These are phyloP conservation scores for Fusarium oligoseptatum DNA, from an alignment of 2,329 filamentous ascomycete species.

Conservation along the genomic window DNA sequence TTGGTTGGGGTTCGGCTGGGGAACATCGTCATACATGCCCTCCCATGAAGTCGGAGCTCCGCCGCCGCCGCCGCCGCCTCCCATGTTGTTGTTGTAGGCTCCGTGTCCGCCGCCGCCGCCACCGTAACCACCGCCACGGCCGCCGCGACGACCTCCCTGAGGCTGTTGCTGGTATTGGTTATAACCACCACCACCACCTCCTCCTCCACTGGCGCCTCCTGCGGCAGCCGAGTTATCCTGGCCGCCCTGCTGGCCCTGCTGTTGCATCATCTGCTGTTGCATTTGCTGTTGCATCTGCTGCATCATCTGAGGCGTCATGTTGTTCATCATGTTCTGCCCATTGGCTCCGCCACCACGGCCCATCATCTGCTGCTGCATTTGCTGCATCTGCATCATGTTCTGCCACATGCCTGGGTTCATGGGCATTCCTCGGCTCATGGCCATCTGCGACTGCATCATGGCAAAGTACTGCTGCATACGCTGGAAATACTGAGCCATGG, in stretches of 20 bases:
- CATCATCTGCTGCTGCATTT: conserved; percentile 70
- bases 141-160: conserved; percentile 48
- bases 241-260: conserved; percentile 51
- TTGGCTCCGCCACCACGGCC: conserved; percentile 54
- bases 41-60: conserved; percentile 91
- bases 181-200: conserved; percentile 47
- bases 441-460: conserved; percentile 95
- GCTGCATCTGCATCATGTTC: conserved; percentile 82
- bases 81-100: conserved; percentile 50
- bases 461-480: conserved; percentile 98
- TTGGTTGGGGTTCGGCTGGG: conserved; percentile 77
- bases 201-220: conserved; percentile 38
- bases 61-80: conserved; percentile 54
- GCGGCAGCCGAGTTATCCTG: conserved; percentile 47
- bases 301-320: conserved; percentile 68
- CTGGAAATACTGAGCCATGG: conserved; percentile 99
- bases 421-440: conserved; percentile 80
- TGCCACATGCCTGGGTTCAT: conserved; percentile 84
- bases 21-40: conserved; percentile 97
- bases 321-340: conserved; percentile 57
- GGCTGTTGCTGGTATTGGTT: conserved; percentile 62
- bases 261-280: conserved; percentile 58
- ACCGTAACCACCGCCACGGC: conserved; percentile 49
- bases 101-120: conserved; percentile 47
- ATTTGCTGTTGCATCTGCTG: conserved; percentile 69